A percentile compares a stretch with the other conserved stretches of the same genome.
Evolutionary conservation across 495 filamentous ascomycete species (phyloP).

Genomic region (Rusavskia elegans): DNA sequence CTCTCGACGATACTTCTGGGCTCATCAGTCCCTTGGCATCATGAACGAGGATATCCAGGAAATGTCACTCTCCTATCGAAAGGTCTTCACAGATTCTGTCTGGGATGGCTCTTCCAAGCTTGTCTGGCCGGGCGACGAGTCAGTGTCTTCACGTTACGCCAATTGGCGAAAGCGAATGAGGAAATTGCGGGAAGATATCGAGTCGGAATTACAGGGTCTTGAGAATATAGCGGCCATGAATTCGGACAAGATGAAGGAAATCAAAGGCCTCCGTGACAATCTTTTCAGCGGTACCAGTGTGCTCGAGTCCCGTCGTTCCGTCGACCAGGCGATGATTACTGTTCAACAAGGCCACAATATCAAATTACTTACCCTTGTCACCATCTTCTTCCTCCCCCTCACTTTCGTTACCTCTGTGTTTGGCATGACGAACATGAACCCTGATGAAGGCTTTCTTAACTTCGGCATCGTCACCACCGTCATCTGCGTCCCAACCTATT

Average conservation of each 20-base stretch:
- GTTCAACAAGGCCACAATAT: slow-evolving; percentile 29
- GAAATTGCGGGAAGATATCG: slow-evolving; percentile 11
- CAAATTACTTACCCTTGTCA: slow-evolving; percentile 29
- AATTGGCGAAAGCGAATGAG: slow-evolving; percentile 16
- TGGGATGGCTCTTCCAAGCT: slow-evolving; percentile 31
- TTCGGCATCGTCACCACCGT: slow-evolving; percentile 23
- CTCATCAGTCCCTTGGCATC: slow-evolving; percentile 35
- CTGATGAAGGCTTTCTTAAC: slow-evolving; percentile 13
- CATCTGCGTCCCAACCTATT: slow-evolving; percentile 28
- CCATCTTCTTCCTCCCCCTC: slow-evolving; percentile 29
- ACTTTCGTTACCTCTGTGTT: slow-evolving; percentile 30
- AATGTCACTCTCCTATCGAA: slow-evolving; percentile 30
- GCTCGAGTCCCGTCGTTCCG: slow-evolving; percentile 20
- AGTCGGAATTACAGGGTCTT: slow-evolving; percentile 10
- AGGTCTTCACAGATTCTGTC: slow-evolving; percentile 32
- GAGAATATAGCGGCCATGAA: slow-evolving; percentile 11
- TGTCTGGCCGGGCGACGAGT: slow-evolving; percentile 23
- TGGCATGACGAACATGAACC: slow-evolving; percentile 28
- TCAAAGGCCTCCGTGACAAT: slow-evolving; percentile 22
- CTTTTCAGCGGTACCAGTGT: slow-evolving; percentile 28
- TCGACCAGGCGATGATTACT: slow-evolving; percentile 22
- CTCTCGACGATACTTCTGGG: slow-evolving; percentile 41
- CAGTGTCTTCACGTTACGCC: slow-evolving; percentile 10
- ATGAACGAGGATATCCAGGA: slow-evolving; percentile 39
- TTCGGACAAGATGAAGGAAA: slow-evolving; percentile 18